phyloP scores from a whole-genome alignment of 1,139 yeast species.

The Zhuliangozyma parablackwelliae region DNA sequence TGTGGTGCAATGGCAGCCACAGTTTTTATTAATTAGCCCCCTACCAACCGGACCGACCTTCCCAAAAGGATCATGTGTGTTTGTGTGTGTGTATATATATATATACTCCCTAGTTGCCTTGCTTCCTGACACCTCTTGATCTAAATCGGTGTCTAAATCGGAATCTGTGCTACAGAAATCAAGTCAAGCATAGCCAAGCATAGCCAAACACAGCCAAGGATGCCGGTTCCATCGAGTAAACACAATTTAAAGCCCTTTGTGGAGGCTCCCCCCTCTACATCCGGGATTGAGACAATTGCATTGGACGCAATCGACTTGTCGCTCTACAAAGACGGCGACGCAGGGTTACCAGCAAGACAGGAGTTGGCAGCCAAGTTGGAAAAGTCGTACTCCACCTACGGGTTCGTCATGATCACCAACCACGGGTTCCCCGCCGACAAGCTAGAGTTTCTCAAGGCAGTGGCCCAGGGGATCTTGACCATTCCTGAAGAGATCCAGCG shows the following conservation, averaged over 20 bases:
- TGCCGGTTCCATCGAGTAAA: slow-evolving; percentile 13
- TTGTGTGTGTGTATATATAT: too few species aligned
- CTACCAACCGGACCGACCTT: too few species aligned
- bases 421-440: slow-evolving; percentile 29
- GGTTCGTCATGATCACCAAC: slow-evolving; percentile 40
- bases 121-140: too few species aligned
- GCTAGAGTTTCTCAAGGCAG: slow-evolving; percentile 27
- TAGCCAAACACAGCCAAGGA: not conserved
- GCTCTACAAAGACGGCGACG: slow-evolving; percentile 30
- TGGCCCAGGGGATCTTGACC: slow-evolving; percentile 35
- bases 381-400: slow-evolving; percentile 36
- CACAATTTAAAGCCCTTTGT: slow-evolving; percentile 30
- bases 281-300: slow-evolving; percentile 18
- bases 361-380: slow-evolving; percentile 30
- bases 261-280: slow-evolving; percentile 21
- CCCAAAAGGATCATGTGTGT: not conserved
- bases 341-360: slow-evolving; percentile 19
- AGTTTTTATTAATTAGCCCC: too few species aligned
- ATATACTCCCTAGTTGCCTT: too few species aligned
- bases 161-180: too few species aligned
- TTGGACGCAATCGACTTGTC: slow-evolving; percentile 36
- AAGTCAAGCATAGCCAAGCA: too few species aligned
- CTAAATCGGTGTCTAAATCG: too few species aligned
- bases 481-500: slow-evolving; percentile 39
- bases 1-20: too few species aligned